A percentile compares a stretch with the other conserved stretches of the same genome.
Conservation (phyloP, 2,329 filamentous ascomycete species). For the Fusarium staphyleae region DNA sequence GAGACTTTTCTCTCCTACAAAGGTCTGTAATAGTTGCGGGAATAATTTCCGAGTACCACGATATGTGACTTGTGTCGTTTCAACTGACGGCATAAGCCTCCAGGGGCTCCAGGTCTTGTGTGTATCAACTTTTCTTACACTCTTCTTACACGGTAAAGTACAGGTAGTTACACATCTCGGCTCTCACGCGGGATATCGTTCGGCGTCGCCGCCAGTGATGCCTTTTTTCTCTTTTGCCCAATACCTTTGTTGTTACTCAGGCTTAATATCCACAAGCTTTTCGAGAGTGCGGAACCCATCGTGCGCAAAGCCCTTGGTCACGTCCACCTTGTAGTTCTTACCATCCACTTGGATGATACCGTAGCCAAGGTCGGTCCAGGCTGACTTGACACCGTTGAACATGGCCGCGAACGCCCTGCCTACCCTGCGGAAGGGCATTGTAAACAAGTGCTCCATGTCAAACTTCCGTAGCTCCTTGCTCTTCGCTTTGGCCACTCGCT, state of each 20-base stretch:
- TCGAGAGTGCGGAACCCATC: conserved; percentile 67
- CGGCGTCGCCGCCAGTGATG: neutral
- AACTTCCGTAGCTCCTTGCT: conserved; percentile 55
- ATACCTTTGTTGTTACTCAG: conserved; percentile 11
- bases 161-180: conserved; percentile 20
- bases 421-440: conserved; percentile 62
- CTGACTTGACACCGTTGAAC: conserved; percentile 56
- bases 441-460: conserved; percentile 63
- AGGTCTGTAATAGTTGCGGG: neutral
- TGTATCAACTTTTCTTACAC: conserved; percentile 4
- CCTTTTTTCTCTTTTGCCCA: neutral
- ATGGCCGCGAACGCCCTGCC: conserved; percentile 51
- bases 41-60: conserved; percentile 1
- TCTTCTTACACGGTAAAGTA: conserved; percentile 31
- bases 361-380: conserved; percentile 65
- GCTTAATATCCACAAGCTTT: conserved; percentile 53
- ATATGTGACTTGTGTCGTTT: neutral
- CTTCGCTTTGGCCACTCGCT: conserved; percentile 49
- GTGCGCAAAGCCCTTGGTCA: conserved; percentile 63
- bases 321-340: conserved; percentile 63
- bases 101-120: neutral
- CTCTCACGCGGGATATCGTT: neutral
- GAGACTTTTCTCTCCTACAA: conserved; percentile 1
- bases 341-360: conserved; percentile 57
- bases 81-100: neutral